phyloP scores from a whole-genome alignment of 768 basidiomycete genomes.

The Boletales sp. region DNA sequence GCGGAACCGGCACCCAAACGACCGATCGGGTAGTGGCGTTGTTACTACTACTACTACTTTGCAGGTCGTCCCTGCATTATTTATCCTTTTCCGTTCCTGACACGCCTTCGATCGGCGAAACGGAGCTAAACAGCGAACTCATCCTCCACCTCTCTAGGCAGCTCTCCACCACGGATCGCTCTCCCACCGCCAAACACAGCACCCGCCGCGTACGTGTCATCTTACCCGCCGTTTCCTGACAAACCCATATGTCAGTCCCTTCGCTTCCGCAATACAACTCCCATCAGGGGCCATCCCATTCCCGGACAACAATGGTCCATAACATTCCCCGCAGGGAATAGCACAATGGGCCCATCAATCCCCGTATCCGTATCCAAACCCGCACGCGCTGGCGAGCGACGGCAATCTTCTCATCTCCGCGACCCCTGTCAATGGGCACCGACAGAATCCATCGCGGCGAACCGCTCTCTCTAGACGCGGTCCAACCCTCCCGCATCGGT shows the following conservation, averaged over 20 bases:
- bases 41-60: neutral
- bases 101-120: conserved; percentile 11
- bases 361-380: too few species aligned
- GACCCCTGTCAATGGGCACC: conserved; percentile 7
- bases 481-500: neutral
- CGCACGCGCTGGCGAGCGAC: conserved; percentile 18
- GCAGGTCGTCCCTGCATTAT: neutral
- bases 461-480: neutral
- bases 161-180: conserved; percentile 51
- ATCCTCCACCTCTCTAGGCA: conserved; percentile 44
- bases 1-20: conserved; percentile 26
- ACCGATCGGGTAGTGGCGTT: neutral
- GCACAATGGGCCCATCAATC: too few species aligned
- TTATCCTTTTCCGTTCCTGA: conserved; percentile 10
- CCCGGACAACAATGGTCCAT: conserved; percentile 20
- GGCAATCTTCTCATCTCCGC: conserved; percentile 30
- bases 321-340: too few species aligned
- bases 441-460: too few species aligned
- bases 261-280: conserved; percentile 1
- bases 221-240: conserved; percentile 36
- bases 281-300: conserved; percentile 12
- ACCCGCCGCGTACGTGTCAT: conserved; percentile 43
- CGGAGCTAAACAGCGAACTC: conserved; percentile 16
- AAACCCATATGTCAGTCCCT: conserved; percentile 8
- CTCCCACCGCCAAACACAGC: conserved; percentile 49